Evolutionary conservation across 805 yeast species (phyloP), one percentile per base, ranked within the genome.

Genomic region (Metschnikowia hibisci): DNA sequence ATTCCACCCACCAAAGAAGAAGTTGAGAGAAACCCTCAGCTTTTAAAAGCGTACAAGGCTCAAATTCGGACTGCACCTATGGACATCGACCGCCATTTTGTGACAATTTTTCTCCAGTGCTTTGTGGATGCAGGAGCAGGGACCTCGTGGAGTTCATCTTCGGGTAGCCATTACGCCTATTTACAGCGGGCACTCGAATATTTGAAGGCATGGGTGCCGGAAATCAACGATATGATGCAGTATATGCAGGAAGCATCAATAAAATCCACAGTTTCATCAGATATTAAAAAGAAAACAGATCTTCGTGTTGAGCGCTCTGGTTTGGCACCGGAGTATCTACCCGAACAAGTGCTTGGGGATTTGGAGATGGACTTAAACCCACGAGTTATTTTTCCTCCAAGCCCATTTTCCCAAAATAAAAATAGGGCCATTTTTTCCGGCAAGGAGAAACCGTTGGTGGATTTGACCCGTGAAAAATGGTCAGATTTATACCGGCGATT

Each of bases 141-240:
- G 3, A 65, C 70, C 1, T 63, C 66, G 2, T 15, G 38, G 22
- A 45, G 48, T 34, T 27, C 48, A 7, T 41, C 42, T 11, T 39
- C 42, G 35, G 66, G 67, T 3, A 56, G 65, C 3, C 69, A 67
- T 42, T 65, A 62, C 44, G 45, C 42, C 23, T 67, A 64, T 44
- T 48, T 59, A 28, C 54, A 60, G 42, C 57, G 52, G 22, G 73
- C 64, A 1, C 53, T 70, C 35, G 40, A 51, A 20, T 65, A 63
- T 34, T 51, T 69, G 34, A 51, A 49, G 18, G 50, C 54, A 6
- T 67, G 71, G 71, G 54, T 62, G 43, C 67, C 70, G 6, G 71
- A 67, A 39, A 48, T 66, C n/a, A 51, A 32, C 8, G 44, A 34
- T 11, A 32, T 50, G 16, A 16, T 42, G 9, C 45, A 35, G 30